phyloP scores from a whole-genome alignment of 2,329 filamentous ascomycete species.

The Nigrospora osmanthi region DNA sequence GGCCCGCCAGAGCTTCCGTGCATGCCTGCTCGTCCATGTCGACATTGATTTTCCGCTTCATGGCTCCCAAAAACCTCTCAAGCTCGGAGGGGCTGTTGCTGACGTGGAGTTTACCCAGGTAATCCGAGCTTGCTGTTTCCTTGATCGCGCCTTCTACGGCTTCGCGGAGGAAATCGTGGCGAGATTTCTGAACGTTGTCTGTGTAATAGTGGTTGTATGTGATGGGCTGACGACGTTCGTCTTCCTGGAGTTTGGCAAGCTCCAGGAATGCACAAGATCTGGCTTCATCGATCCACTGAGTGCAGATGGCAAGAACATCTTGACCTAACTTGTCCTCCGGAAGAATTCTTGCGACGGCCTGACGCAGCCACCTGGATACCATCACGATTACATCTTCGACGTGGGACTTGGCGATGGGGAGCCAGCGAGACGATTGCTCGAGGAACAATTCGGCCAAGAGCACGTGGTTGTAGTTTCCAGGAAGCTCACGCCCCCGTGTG shows the following conservation, averaged over 20 bases:
- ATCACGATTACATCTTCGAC: neutral
- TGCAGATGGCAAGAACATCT: neutral
- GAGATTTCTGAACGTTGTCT: conserved; percentile 15
- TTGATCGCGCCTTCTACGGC: conserved; percentile 3
- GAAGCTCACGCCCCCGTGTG: conserved; percentile 19
- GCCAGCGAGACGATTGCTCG: conserved; percentile 20
- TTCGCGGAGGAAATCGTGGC: conserved; percentile 5
- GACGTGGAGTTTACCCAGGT: conserved; percentile 6
- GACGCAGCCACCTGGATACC: neutral
- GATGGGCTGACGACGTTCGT: conserved; percentile 13
- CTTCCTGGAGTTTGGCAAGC: conserved; percentile 12
- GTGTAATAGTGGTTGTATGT: conserved; percentile 23
- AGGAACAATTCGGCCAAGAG: conserved; percentile 25
- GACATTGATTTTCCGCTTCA: neutral
- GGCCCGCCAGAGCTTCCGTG: neutral
- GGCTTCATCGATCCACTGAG: neutral
- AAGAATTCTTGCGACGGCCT: neutral
- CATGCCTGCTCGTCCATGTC: neutral
- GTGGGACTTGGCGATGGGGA: conserved; percentile 4
- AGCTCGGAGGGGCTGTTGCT: conserved; percentile 5
- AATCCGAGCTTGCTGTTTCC: conserved; percentile 4
- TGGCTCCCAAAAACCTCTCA: neutral
- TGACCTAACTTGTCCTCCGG: neutral
- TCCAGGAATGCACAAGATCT: conserved; percentile 4
- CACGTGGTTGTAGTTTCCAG: conserved; percentile 24